Conservation (phyloP, 176 grass and related monocot genomes). For the Carex scoparia region DNA sequence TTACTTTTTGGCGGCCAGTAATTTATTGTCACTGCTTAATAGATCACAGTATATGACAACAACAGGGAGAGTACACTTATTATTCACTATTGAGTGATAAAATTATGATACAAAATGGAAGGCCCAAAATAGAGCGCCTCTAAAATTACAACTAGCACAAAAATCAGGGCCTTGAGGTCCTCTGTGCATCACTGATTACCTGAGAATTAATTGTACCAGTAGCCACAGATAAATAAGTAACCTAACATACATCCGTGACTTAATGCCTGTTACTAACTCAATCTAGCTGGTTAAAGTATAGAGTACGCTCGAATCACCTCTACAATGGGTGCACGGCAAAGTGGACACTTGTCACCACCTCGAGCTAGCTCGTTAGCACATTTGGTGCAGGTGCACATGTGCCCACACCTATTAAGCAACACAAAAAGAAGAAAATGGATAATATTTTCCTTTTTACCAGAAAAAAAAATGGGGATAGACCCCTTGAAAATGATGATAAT, state of each 20-base stretch:
- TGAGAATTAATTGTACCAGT: conserved; percentile 6
- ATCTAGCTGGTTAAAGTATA: conserved; percentile 40
- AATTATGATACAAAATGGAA: not conserved
- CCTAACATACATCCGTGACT: conserved; percentile 11
- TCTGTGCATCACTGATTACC: not conserved
- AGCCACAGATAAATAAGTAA: not conserved
- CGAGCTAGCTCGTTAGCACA: conserved; percentile 61
- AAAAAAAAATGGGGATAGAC: not conserved
- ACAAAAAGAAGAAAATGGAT: not conserved
- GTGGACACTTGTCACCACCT: conserved; percentile 61
- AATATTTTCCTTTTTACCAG: not conserved
- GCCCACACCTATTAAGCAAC: conserved; percentile 52
- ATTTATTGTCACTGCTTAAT: not conserved
- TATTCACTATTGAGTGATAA: not conserved
- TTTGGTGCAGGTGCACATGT: conserved; percentile 86
- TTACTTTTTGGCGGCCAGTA: not conserved
- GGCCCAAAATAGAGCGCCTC: not conserved
- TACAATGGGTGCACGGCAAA: conserved; percentile 82
- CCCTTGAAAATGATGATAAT: not conserved
- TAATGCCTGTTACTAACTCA: conserved; percentile 5
- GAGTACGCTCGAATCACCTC: conserved; percentile 83
- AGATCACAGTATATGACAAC: not conserved
- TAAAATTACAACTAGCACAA: conserved; percentile 13
- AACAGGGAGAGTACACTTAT: not conserved
- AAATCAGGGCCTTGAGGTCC: not conserved